Evolutionary conservation across 352 stramenopile species (phyloP).

Genomic region (Phytopythium aichiense): DNA sequence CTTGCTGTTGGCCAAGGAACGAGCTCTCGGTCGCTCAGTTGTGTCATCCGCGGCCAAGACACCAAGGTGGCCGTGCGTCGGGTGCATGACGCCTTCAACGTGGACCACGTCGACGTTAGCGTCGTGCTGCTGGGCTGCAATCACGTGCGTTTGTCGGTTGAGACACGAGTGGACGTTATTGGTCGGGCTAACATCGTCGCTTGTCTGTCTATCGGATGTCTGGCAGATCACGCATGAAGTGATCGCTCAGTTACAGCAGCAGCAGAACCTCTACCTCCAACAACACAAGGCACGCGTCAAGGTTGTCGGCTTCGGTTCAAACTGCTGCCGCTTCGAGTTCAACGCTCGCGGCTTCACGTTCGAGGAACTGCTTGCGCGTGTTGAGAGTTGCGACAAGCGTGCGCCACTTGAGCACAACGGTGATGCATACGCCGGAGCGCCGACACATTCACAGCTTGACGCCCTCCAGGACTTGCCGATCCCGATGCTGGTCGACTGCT

Average conservation of each 20-base stretch:
- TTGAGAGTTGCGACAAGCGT: conserved; percentile 38
- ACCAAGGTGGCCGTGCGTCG: conserved; percentile 75
- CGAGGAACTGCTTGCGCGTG: conserved; percentile 31
- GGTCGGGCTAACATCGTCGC: not conserved
- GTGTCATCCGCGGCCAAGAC: conserved; percentile 59
- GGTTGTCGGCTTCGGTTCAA: conserved; percentile 67
- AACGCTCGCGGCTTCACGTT: conserved; percentile 52
- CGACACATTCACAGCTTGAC: conserved; percentile 47
- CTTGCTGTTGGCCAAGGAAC: conserved; percentile 72
- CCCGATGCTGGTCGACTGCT: conserved; percentile 72
- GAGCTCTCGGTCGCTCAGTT: conserved; percentile 74
- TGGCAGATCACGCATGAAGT: conserved; percentile 55
- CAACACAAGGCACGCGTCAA: conserved; percentile 68
- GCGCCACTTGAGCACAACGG: conserved; percentile 14
- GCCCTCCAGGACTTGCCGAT: conserved; percentile 63
- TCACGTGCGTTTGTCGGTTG: conserved; percentile 21
- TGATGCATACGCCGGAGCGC: conserved; percentile 36
- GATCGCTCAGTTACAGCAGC: conserved; percentile 54
- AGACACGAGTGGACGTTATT: not conserved
- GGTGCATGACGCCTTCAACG: conserved; percentile 80
- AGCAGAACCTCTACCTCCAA: conserved; percentile 53
- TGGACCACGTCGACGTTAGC: conserved; percentile 70
- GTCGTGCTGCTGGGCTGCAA: conserved; percentile 71
- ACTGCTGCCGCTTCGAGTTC: conserved; percentile 55
- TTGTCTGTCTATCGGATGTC: not conserved